Evolutionary conservation across 345 rosid species (phyloP), one percentile per base, ranked within the genome.

Genomic region (Murraya paniculata): DNA sequence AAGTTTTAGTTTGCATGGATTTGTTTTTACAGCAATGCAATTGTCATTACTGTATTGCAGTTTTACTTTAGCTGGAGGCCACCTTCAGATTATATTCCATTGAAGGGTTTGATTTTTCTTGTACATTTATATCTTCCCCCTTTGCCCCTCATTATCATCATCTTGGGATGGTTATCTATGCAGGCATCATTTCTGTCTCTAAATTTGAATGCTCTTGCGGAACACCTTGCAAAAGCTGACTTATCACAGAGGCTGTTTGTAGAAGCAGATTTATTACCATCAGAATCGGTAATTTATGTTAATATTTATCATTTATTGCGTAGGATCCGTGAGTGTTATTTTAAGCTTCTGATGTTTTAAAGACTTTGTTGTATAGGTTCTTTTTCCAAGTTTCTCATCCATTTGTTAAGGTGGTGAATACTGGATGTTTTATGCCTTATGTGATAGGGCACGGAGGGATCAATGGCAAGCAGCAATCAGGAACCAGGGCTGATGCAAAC

Each of bases 121-220:
- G 50, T 57, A 27, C 59, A 9, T 6, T 39, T 66, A 38, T 25
- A 38, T 60, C 68, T 33, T 45, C 24, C 11, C 48, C 0, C 31
- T 13, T 16, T 41, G 31, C 38, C 16, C 55, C 4, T 8, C 6
- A 39, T 8, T 58, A 35, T 74, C 68, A 1, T 25, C 41, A 56
- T 14, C 56, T 3, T 73, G 79, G 48, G 22, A 6, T 61, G 39
- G 62, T 19, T 80, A 45, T 80, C 57, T 64, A 2, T 82, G 58
- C 70, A 95, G 98, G 90, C 84, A 18, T 84, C 89, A 24, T 87
- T 88, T 81, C 88, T 93, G 72, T 92, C 96, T 48, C 84, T 93
- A 77, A 84, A 93, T 87, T 77, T 93, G 81, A 83, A 85, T 72
- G 88, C 90, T 72, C 89, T 93, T 56, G 93, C 89, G 0, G 88